phyloP scores from a whole-genome alignment of 139 green algal genomes.

The Picochlorum sp. region DNA sequence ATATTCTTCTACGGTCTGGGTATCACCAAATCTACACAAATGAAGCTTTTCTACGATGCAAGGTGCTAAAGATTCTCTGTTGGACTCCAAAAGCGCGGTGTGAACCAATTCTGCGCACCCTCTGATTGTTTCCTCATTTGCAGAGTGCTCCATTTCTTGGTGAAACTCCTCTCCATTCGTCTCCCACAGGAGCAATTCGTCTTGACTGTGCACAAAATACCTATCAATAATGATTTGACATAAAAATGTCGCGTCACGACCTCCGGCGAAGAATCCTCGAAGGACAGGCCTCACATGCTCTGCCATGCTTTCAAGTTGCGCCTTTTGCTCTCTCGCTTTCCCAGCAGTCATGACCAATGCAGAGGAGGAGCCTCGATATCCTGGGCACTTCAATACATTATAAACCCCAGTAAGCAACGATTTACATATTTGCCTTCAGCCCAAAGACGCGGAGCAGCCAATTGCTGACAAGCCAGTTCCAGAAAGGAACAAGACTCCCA shows the following conservation, averaged over 20 bases:
- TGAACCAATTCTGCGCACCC: slow-evolving; percentile 60
- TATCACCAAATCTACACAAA: background rate
- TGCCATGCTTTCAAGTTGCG: slow-evolving; percentile 21
- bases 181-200: background rate
- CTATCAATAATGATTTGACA: too few relatives aligned
- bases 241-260: too few relatives aligned
- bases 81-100: slow-evolving; percentile 44
- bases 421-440: background rate
- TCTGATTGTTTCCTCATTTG: slow-evolving; percentile 53
- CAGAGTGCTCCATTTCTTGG: slow-evolving; percentile 41
- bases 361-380: slow-evolving; percentile 30
- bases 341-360: slow-evolving; percentile 21
- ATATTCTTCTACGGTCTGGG: slow-evolving; percentile 9
- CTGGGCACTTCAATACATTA: slow-evolving; percentile 29
- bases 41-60: slow-evolving; percentile 43
- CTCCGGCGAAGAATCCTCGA: slow-evolving; percentile 6
- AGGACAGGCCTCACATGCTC: background rate
- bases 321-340: slow-evolving; percentile 1
- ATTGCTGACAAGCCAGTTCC: background rate
- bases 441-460: background rate
- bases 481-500: slow-evolving; percentile 50
- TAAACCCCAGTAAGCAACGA: background rate
- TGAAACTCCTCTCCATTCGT: slow-evolving; percentile 59
- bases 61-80: slow-evolving; percentile 48
- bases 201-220: too few relatives aligned